A percentile compares a stretch with the other conserved stretches of the same genome.
Evolutionary conservation across 805 yeast species (phyloP).

Genomic region (Diddensiella caesifluorescens): DNA sequence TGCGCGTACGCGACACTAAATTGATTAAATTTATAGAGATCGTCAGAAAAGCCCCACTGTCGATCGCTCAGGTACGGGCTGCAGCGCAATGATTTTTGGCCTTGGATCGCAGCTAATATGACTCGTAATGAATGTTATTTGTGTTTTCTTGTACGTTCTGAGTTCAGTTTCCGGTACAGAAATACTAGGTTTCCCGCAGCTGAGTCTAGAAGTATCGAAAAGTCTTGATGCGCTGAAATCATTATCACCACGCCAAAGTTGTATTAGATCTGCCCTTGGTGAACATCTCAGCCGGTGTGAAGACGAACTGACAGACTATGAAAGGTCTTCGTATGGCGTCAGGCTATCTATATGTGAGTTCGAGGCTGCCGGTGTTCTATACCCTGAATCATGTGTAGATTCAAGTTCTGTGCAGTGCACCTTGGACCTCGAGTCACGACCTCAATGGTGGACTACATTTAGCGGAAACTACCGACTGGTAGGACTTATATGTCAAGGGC

Average conservation of each 20-base stretch:
- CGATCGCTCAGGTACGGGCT: too few species aligned
- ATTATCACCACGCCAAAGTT: constrained; percentile 23
- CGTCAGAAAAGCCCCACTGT: too few species aligned
- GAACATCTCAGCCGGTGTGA: constrained; percentile 25
- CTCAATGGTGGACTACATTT: constrained; percentile 69
- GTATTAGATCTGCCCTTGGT: constrained; percentile 25
- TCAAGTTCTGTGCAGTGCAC: constrained; percentile 20
- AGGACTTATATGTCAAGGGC: constrained; percentile 42
- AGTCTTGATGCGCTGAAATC: constrained; percentile 13
- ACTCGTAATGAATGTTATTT: too few species aligned
- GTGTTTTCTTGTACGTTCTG: too few species aligned
- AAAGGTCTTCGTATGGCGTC: constrained; percentile 24
- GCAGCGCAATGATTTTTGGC: too few species aligned
- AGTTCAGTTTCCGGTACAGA: too few species aligned
- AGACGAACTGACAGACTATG: constrained; percentile 16
- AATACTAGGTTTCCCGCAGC: too few species aligned
- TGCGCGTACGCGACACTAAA: too few species aligned
- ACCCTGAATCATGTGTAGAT: constrained; percentile 24
- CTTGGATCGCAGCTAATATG: too few species aligned
- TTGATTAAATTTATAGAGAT: too few species aligned
- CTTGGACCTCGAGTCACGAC: constrained; percentile 22
- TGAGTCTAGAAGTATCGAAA: too few species aligned
- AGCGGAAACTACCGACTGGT: constrained; percentile 59
- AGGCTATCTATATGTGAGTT: constrained; percentile 31
- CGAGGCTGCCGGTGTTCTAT: constrained; percentile 24